Evolutionary conservation across 2,329 filamentous ascomycete genomes (phyloP), one percentile per base, ranked within the genome.

Genomic region (Thermothelomyces thermophilus): DNA sequence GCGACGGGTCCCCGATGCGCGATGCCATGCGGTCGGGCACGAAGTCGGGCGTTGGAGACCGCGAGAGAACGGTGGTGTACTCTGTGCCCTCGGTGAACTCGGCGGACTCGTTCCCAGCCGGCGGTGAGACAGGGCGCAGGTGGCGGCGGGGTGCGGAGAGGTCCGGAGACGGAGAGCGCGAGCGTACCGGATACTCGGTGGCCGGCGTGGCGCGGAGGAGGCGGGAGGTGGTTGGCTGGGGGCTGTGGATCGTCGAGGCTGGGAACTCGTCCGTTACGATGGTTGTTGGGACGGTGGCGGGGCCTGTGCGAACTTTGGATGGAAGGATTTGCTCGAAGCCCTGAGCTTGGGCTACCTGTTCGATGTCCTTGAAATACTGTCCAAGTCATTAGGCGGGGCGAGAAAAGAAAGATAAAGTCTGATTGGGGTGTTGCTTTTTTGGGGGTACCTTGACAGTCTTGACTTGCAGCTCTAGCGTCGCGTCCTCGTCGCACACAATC

Each of bases 401-500:
- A 35, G 13, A 8, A 13, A 10, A 19, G 17, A 20, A 20, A n/a
- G 16, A 30, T 3, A 20, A 13, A 13, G n/a, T n/a, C n/a, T n/a
- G n/a, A n/a, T n/a, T n/a, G n/a, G n/a, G n/a, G n/a, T n/a, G 10
- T 16, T 5, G 8, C 43, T 8, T 13, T 1, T 3, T n/a, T 5
- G 17, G 19, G 20, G 2, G 33, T 57, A 68, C 67, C 65, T 76
- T 77, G 54, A 83, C 81, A 0, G 80, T 84, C 69, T 83, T 83
- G 41, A 83, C 80, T 59, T 78, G 77, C 53, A 84, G 65, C 63
- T 83, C 80, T 22, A 82, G 66, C 0, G 80, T 84, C 6, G 81
- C 80, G 59, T 88, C 85, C 56, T 87, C 84, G 62, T 90, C 86
- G 46, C 83, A 84, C 14, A 88, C 84, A 43, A 89, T 79, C 71